phyloP scores from a whole-genome alignment of 495 filamentous ascomycete species.

The Thozetella sp. region DNA sequence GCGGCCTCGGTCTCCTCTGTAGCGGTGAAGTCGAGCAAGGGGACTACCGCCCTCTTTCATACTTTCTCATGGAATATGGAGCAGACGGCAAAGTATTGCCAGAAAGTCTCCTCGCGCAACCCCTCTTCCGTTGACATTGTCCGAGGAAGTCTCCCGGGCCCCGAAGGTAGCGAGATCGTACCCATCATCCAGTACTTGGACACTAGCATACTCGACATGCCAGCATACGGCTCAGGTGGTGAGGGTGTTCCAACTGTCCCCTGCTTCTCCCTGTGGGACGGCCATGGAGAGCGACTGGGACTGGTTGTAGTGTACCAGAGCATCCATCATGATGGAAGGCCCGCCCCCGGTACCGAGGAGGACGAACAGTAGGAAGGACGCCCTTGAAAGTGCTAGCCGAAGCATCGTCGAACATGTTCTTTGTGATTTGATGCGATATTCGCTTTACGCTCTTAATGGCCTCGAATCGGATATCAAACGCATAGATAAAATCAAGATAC shows the following conservation, averaged over 20 bases:
- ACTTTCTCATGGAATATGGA: background rate
- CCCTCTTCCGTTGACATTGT: background rate
- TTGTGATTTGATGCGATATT: too few relatives aligned
- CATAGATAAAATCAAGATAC: background rate
- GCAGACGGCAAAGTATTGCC: background rate
- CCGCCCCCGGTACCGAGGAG: background rate
- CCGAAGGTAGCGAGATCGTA: background rate
- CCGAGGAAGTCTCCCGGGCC: background rate
- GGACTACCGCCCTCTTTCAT: background rate
- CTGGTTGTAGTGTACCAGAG: background rate
- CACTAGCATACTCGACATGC: background rate
- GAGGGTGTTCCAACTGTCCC: conserved; percentile 4
- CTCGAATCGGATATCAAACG: too few relatives aligned
- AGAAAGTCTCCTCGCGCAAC: background rate
- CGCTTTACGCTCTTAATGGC: too few relatives aligned
- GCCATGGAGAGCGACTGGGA: background rate
- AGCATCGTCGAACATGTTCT: too few relatives aligned
- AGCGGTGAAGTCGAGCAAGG: background rate
- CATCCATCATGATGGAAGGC: background rate
- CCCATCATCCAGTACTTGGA: conserved; percentile 1
- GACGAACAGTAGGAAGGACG: background rate
- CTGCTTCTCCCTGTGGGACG: conserved; percentile 4
- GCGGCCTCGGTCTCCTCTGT: background rate
- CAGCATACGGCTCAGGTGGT: background rate
- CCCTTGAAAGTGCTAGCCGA: too few relatives aligned